phyloP scores from a whole-genome alignment of 768 basidiomycete species.

The Coprinopsis marcescibilis region DNA sequence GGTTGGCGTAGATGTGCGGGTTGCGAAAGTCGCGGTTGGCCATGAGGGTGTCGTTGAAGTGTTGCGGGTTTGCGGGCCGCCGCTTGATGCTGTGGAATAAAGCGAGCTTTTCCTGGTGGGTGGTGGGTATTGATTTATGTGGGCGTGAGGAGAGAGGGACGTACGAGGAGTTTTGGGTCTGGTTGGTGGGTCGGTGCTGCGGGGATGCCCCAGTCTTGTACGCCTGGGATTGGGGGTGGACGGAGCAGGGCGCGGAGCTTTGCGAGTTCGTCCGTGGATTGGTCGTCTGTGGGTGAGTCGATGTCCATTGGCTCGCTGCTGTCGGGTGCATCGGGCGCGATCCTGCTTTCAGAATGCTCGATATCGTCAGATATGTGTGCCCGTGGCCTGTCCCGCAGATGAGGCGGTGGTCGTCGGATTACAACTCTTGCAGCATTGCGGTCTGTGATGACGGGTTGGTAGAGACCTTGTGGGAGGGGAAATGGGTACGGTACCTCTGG shows the following conservation, averaged over 20 bases:
- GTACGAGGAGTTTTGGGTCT: slow-evolving; percentile 34
- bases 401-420: not conserved
- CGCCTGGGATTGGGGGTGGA: slow-evolving; percentile 59
- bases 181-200: slow-evolving; percentile 46
- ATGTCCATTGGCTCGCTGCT: slow-evolving; percentile 6
- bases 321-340: slow-evolving; percentile 1
- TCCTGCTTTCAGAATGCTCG: not conserved
- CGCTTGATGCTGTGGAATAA: slow-evolving; percentile 74
- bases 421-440: not conserved
- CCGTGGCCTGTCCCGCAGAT: not conserved
- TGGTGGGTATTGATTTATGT: too few species aligned
- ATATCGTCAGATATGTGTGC: slow-evolving; percentile 3
- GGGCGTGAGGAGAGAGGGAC: too few species aligned
- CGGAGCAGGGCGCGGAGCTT: slow-evolving; percentile 50
- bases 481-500: too few species aligned
- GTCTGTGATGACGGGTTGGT: too few species aligned
- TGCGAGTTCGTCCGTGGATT: slow-evolving; percentile 43
- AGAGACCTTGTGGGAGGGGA: too few species aligned
- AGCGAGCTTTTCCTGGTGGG: slow-evolving; percentile 72
- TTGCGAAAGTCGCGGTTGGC: slow-evolving; percentile 91
- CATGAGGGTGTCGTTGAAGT: slow-evolving; percentile 96
- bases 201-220: slow-evolving; percentile 77
- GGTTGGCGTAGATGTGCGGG: slow-evolving; percentile 90
- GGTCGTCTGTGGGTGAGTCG: too few species aligned
- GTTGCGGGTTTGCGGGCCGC: slow-evolving; percentile 57